Base-by-base conservation (phyloP, 2,329 filamentous ascomycete genomes). In the Botryotinia narcissicola region DNA sequence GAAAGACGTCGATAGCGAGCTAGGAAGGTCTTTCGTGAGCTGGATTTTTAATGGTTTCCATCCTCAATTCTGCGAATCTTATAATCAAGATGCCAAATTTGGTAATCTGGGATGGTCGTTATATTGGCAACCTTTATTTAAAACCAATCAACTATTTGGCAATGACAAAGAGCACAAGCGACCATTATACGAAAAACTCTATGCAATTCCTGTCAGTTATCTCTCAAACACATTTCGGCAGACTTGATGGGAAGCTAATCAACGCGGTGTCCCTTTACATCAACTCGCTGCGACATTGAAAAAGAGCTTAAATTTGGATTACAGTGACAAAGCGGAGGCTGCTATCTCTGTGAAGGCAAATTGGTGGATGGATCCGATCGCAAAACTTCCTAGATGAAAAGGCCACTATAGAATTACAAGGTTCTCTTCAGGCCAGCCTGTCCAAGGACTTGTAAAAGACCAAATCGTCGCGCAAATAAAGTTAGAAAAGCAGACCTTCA, bases 41-140 rank as follows among this genome's bases (percentile, higher is more conserved):
- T 78, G 74, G 73, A 75, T 79, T n/a, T 79, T 79, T 51, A 40
- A 25, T 37, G 77, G 76, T 9, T 75, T 73, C 37, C 76, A 75
- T 51, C 78, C 78, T 12, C 60, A 62, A 29, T 66, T 71, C 9
- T 73, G 74, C 29, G 66, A 57, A 32, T 48, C 64, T 4, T n/a
- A 40, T 25, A n/a, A 70, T 0, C 37, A 60, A 66, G 35, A 42
- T 35, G n/a, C 61, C 54, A 37, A 57, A 10, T 74, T 72, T 60
- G 46, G 67, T 51, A 54, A 59, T 66, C 22, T 68, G n/a, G 63
- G 71, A 48, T 71, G 63, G 64, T 64, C 64, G 60, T 59, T 73
- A 20, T 73, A 29, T 42, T 73, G 72, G 72, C 37, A 73, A 18
- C 59, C 37, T 35, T n/a, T 66, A 29, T 40, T 44, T 46, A 71